These are phyloP conservation scores for Noccaea caerulescens DNA, from an alignment of 345 rosid species.

Conservation along the genomic window DNA sequence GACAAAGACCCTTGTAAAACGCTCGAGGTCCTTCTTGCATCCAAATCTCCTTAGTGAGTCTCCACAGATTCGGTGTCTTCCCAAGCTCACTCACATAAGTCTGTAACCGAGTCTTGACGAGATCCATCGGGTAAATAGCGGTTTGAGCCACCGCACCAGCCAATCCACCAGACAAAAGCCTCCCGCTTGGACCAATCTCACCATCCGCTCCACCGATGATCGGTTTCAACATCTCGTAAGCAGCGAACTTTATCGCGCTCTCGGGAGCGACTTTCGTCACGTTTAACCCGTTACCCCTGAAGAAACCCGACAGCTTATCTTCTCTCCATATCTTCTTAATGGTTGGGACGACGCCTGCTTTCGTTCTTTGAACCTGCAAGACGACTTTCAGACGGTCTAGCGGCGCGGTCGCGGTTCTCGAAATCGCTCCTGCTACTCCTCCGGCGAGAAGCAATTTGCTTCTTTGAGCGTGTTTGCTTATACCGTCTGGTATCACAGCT, in stretches of 20 bases:
- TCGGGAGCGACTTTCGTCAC: constrained; percentile 95
- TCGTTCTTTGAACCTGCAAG: constrained; percentile 85
- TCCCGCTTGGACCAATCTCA: constrained; percentile 73
- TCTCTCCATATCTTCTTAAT: constrained; percentile 73
- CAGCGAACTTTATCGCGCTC: constrained; percentile 89
- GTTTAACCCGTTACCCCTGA: constrained; percentile 92
- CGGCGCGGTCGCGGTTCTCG: constrained; percentile 96
- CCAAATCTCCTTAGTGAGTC: constrained; percentile 77
- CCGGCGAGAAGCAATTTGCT: constrained; percentile 87
- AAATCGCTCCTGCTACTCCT: constrained; percentile 92
- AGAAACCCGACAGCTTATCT: constrained; percentile 80
- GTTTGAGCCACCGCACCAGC: constrained; percentile 98
- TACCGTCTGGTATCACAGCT: constrained; percentile 91
- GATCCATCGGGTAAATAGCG: constrained; percentile 91
- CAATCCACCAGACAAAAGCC: constrained; percentile 87
- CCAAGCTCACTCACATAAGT: constrained; percentile 73
- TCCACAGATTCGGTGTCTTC: constrained; percentile 65
- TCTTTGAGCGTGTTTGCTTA: constrained; percentile 77
- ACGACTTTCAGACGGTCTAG: constrained; percentile 88
- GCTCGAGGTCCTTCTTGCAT: constrained; percentile 91
- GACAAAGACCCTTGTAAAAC: constrained; percentile 88
- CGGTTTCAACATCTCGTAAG: constrained; percentile 78
- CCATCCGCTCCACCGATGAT: constrained; percentile 59
- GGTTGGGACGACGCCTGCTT: constrained; percentile 62
- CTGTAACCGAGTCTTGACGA: constrained; percentile 93